Evolutionary conservation across 2,329 filamentous ascomycete genomes (phyloP).

Genomic region (Davidsoniella virescens): DNA sequence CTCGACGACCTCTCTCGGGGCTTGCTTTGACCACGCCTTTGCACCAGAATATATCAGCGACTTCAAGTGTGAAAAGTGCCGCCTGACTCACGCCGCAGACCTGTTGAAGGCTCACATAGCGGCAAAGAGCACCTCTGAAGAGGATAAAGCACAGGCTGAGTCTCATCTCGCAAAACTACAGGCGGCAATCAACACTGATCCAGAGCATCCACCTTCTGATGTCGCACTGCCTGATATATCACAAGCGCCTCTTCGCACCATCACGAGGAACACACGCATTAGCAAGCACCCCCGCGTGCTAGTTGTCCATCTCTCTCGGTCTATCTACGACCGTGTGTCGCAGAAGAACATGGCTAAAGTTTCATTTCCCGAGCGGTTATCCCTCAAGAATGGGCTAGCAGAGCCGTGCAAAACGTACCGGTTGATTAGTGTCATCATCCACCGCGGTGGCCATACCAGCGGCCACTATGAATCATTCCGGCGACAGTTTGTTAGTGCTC

Average conservation of each 20-base stretch:
- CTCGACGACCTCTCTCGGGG: constrained; percentile 62
- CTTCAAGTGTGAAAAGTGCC: constrained; percentile 88
- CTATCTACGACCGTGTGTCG: constrained; percentile 74
- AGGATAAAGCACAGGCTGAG: constrained; percentile 24
- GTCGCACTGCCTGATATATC: constrained; percentile 56
- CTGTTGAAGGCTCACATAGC: constrained; percentile 43
- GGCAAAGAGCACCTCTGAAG: constrained; percentile 32
- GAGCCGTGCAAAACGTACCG: constrained; percentile 37
- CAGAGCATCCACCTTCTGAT: constrained; percentile 42
- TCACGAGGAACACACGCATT: constrained; percentile 76
- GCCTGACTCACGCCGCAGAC: constrained; percentile 62
- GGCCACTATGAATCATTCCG: constrained; percentile 96
- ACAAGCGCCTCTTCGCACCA: constrained; percentile 63
- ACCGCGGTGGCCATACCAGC: constrained; percentile 89
- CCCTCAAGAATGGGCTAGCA: constrained; percentile 40
- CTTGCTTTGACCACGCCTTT: constrained; percentile 85
- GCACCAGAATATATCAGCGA: constrained; percentile 95
- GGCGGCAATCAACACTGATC: constrained; percentile 58
- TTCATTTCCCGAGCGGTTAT: constrained; percentile 71
- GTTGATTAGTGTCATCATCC: constrained; percentile 73
- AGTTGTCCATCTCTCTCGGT: constrained; percentile 81
- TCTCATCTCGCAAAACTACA: constrained; percentile 49
- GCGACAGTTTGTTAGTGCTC: constrained; percentile 56
- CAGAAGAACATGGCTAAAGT: constrained; percentile 94
- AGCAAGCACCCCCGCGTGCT: constrained; percentile 78